Evolutionary conservation across 2,329 filamentous ascomycete species (phyloP).

Genomic region (Microthyrium microscopicum): DNA sequence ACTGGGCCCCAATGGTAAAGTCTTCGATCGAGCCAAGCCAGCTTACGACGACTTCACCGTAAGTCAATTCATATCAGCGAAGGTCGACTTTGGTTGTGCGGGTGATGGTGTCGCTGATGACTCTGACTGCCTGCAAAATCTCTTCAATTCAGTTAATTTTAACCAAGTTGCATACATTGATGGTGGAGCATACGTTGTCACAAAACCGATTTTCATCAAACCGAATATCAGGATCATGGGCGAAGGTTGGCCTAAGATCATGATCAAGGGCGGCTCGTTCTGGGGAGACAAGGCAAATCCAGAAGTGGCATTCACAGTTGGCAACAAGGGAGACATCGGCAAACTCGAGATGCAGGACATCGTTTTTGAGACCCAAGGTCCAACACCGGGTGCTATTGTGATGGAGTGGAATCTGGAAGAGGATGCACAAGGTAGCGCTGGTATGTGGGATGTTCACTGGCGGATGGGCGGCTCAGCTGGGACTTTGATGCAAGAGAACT

Average conservation of each 20-base stretch:
- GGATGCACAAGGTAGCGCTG: slow-evolving; percentile 29
- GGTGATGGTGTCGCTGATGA: slow-evolving; percentile 80
- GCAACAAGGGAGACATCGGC: slow-evolving; percentile 44
- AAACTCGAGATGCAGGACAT: slow-evolving; percentile 56
- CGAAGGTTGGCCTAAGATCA: slow-evolving; percentile 69
- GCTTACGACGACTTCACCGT: slow-evolving; percentile 31
- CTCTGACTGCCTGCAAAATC: slow-evolving; percentile 58
- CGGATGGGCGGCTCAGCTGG: slow-evolving; percentile 68
- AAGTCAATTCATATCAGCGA: slow-evolving; percentile 47
- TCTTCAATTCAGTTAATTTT: slow-evolving; percentile 45
- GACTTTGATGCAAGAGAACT: slow-evolving; percentile 60
- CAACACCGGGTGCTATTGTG: slow-evolving; percentile 49
- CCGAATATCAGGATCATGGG: slow-evolving; percentile 67
- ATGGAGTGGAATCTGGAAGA: slow-evolving; percentile 56
- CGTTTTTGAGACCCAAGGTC: slow-evolving; percentile 51
- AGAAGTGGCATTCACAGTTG: slow-evolving; percentile 50
- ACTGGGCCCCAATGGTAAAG: slow-evolving; percentile 10
- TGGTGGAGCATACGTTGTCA: slow-evolving; percentile 39
- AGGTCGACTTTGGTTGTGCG: slow-evolving; percentile 40
- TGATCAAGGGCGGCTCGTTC: slow-evolving; percentile 46
- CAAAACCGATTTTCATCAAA: slow-evolving; percentile 36
- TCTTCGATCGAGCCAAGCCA: slow-evolving; percentile 16
- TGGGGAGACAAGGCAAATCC: slow-evolving; percentile 35
- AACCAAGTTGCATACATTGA: slow-evolving; percentile 42
- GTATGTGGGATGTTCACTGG: slow-evolving; percentile 77